phyloP scores from a whole-genome alignment of 2,329 filamentous ascomycete species.

The Cordyceps cateniannulata region DNA sequence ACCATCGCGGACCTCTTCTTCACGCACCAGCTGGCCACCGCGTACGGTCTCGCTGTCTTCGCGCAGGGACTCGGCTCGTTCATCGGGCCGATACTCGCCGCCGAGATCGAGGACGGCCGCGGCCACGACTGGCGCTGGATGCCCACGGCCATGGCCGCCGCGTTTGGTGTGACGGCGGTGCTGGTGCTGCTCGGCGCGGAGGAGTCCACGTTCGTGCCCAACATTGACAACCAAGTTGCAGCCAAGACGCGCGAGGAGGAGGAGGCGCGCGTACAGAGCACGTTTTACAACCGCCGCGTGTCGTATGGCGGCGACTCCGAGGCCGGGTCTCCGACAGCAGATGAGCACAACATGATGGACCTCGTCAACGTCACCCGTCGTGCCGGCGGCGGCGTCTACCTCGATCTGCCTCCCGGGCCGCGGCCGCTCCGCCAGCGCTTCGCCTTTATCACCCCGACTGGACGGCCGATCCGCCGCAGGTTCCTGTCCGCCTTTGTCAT shows the following conservation, averaged over 20 bases:
- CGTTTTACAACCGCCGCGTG: neutral
- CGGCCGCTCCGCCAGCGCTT: neutral
- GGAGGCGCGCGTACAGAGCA: neutral
- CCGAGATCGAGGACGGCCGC: neutral
- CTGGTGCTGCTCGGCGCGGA: neutral
- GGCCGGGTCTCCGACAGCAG: neutral
- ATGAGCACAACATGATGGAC: neutral
- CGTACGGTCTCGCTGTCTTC: neutral
- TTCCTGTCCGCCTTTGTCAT: conserved; percentile 4
- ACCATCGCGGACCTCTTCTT: conserved; percentile 11
- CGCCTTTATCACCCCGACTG: neutral
- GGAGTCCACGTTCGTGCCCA: conserved; percentile 7
- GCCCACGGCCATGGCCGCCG: neutral
- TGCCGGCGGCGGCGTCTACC: neutral
- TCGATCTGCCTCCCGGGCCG: neutral
- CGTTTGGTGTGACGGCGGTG: neutral
- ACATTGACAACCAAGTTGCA: neutral
- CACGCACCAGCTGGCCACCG: neutral
- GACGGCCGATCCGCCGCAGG: neutral
- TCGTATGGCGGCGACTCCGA: neutral
- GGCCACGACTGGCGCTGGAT: neutral
- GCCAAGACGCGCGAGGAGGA: neutral
- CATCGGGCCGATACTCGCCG: neutral
- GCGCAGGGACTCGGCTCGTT: neutral
- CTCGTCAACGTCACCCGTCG: neutral